These are phyloP conservation scores for Fusarium ramigenum DNA, from an alignment of 2,329 filamentous ascomycete species.

Conservation along the genomic window DNA sequence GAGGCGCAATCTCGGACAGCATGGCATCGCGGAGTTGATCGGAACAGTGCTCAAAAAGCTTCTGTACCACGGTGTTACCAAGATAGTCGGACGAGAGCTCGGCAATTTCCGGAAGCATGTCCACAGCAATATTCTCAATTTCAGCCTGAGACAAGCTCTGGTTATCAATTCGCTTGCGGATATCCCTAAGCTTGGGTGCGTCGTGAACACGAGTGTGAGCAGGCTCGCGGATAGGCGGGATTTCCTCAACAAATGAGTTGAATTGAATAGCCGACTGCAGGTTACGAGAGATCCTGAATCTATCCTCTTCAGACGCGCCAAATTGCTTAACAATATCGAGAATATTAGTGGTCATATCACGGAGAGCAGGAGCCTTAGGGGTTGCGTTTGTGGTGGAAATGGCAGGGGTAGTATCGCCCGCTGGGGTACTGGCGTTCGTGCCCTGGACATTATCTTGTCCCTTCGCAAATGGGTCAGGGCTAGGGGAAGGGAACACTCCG, in stretches of 20 bases:
- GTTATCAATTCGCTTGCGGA: slow-evolving; percentile 97
- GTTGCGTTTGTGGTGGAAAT: slow-evolving; percentile 52
- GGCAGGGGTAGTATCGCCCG: slow-evolving; percentile 50
- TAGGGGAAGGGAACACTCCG: slow-evolving; percentile 88
- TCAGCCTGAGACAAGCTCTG: slow-evolving; percentile 85
- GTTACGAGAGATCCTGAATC: slow-evolving; percentile 73
- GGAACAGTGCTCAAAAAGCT: slow-evolving; percentile 96
- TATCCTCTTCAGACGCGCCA: slow-evolving; percentile 83
- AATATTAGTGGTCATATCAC: slow-evolving; percentile 85
- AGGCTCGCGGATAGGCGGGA: slow-evolving; percentile 88
- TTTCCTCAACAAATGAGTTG: slow-evolving; percentile 79
- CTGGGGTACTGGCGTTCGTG: slow-evolving; percentile 41
- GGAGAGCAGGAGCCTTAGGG: slow-evolving; percentile 75
- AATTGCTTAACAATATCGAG: slow-evolving; percentile 87
- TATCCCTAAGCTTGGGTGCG: slow-evolving; percentile 92
- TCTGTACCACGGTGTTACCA: slow-evolving; percentile 99
- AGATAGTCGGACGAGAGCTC: slow-evolving; percentile 96
- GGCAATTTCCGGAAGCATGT: slow-evolving; percentile 96
- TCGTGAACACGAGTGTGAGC: slow-evolving; percentile 90
- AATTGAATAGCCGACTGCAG: slow-evolving; percentile 82
- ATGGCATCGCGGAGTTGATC: slow-evolving; percentile 91
- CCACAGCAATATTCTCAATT: slow-evolving; percentile 89
- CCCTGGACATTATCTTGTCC: slow-evolving; percentile 57
- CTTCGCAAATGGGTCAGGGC: slow-evolving; percentile 82
- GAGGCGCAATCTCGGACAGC: slow-evolving; percentile 86